Percentiles rank a stretch among this genome's conserved stretches.
phyloP scores from a whole-genome alignment of 1,139 yeast genomes.

The Torulaspora pretoriensis region DNA sequence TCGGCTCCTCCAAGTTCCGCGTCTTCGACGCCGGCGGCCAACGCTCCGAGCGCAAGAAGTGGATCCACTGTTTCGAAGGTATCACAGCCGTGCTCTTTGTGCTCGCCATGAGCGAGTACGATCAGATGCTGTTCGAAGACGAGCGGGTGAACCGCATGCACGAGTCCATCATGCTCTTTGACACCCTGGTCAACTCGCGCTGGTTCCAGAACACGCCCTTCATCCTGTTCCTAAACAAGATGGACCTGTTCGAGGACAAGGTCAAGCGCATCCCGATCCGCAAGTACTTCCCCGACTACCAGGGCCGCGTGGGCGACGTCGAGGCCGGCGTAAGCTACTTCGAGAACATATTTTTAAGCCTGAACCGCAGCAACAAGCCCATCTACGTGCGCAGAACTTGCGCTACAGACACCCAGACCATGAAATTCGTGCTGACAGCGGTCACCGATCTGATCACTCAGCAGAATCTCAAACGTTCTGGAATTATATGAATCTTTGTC shows the following conservation, averaged over 20 bases:
- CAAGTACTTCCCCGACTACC: conserved; percentile 68
- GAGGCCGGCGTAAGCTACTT: conserved; percentile 65
- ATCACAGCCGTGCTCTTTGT: conserved; percentile 87
- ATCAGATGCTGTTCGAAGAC: conserved; percentile 88
- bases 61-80: conserved; percentile 95
- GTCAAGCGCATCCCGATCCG: conserved; percentile 59
- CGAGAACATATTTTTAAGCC: conserved; percentile 56
- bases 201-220: conserved; percentile 88
- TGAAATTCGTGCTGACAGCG: conserved; percentile 87
- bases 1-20: conserved; percentile 62
- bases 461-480: conserved; percentile 76
- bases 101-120: conserved; percentile 89
- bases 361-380: conserved; percentile 61
- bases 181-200: conserved; percentile 75
- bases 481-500: conserved; percentile 50
- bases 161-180: conserved; percentile 82
- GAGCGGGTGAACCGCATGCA: conserved; percentile 85
- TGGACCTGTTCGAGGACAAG: conserved; percentile 74
- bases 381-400: conserved; percentile 90
- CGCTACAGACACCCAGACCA: conserved; percentile 86
- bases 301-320: conserved; percentile 57
- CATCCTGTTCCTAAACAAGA: conserved; percentile 82
- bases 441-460: conserved; percentile 89
- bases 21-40: conserved; percentile 98
- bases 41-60: conserved; percentile 85